Evolutionary conservation across 2,329 filamentous ascomycete genomes (phyloP).

Genomic region (Cordyceps farinosa): DNA sequence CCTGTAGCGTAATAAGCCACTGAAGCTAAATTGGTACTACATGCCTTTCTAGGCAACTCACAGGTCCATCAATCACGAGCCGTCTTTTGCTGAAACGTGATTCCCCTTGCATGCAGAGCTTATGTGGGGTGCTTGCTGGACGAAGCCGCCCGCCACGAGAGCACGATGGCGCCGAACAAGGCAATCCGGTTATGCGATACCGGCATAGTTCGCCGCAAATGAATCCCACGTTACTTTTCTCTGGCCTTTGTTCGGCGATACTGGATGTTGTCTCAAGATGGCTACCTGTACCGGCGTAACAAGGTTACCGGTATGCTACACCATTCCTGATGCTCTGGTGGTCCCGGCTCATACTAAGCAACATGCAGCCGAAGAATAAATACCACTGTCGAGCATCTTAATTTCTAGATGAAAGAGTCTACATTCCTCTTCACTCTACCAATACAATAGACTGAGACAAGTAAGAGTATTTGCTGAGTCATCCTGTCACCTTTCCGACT

Average conservation of each 20-base stretch:
- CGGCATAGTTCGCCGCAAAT: neutral
- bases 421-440: neutral
- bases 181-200: neutral
- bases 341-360: neutral
- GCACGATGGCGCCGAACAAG: neutral
- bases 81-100: slow-evolving; percentile 12
- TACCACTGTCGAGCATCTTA: neutral
- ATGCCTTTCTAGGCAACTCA: slow-evolving; percentile 14
- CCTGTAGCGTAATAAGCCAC: slow-evolving; percentile 7
- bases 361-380: neutral
- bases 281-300: neutral
- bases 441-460: neutral
- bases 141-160: neutral
- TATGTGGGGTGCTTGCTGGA: neutral
- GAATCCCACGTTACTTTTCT: slow-evolving; percentile 15
- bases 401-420: neutral
- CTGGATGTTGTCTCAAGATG: neutral
- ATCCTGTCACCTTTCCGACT: neutral
- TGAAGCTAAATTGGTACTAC: slow-evolving; percentile 14
- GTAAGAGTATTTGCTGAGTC: neutral
- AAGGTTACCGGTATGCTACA: neutral
- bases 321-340: neutral
- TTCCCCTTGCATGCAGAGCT: slow-evolving; percentile 4
- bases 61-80: slow-evolving; percentile 13
- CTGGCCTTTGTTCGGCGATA: slow-evolving; percentile 3